These are phyloP conservation scores for Oidiodendron maius DNA, from an alignment of 495 filamentous ascomycete species.

Conservation along the genomic window DNA sequence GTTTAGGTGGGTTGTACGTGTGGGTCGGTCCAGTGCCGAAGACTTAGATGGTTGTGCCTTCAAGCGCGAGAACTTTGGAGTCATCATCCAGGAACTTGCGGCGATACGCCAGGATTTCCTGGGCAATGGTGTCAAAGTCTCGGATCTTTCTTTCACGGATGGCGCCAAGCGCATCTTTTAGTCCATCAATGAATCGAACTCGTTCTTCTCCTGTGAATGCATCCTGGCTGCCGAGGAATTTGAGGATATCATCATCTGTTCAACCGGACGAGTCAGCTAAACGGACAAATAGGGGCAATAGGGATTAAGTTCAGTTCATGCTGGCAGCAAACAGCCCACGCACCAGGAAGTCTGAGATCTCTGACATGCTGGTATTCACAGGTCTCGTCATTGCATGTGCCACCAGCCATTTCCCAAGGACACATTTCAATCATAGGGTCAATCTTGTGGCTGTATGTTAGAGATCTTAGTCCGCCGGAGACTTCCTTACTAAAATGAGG, in stretches of 20 bases:
- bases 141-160: constrained; percentile 68
- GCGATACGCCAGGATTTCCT: constrained; percentile 79
- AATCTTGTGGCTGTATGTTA: constrained; percentile 89
- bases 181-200: constrained; percentile 64
- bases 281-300: constrained; percentile 42
- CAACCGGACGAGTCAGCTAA: constrained; percentile 48
- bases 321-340: constrained; percentile 37
- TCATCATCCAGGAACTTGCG: constrained; percentile 43
- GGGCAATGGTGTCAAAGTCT: constrained; percentile 76
- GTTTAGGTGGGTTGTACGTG: background rate
- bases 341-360: constrained; percentile 73
- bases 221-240: constrained; percentile 73
- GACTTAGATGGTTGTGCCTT: constrained; percentile 17
- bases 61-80: constrained; percentile 36
- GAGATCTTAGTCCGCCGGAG: constrained; percentile 71
- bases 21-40: background rate
- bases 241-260: constrained; percentile 80
- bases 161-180: constrained; percentile 69
- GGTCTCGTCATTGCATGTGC: constrained; percentile 67
- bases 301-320: constrained; percentile 15
- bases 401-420: constrained; percentile 63
- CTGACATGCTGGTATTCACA: constrained; percentile 77
- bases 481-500: constrained; percentile 64
- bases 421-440: constrained; percentile 68
- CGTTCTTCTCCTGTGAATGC: constrained; percentile 65